Evolutionary conservation across 345 rosid species (phyloP), one percentile per base, ranked within the genome.

Genomic region (Turnera subulata): DNA sequence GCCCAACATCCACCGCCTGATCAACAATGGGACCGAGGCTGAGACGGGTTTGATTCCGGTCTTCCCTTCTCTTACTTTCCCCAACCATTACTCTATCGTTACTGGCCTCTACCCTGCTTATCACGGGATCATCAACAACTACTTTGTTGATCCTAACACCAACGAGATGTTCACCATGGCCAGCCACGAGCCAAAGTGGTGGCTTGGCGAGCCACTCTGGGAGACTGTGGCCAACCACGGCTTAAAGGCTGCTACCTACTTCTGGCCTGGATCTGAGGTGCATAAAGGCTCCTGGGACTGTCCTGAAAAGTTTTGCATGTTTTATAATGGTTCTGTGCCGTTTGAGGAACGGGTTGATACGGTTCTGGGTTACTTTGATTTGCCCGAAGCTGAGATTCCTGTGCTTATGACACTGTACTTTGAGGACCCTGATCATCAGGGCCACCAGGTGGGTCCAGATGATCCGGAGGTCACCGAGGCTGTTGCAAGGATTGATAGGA

Each of bases 241-340:
- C 0, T 63, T 83, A 7, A 81, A 70, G 49, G 98, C 98, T 17
- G 86, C 98, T 26, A 84, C 96, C 47, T 89, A 73, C 69, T 89
- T 92, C 56, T 92, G 98, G 98, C 96, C 98, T 53, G 98, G 96
- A 23, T 83, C 95, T 61, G 98, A 92, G 83, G 98, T 89, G 51
- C 85, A 81, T 42, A 89, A 89, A 50, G 98, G 98, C 16, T 78
- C 86, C 44, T 92, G 98, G 98, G 44, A 70, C 50, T 92, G 98
- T 61, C 96, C 96, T 51, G 38, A 62, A 47, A 63, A 57, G 1
- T 73, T 67, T 1, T 92, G 98, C 59, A 74, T 68, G 78, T 6
- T 14, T 46, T 92, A 92, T 64, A 82, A 92, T 65, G 79, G 73
- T 2, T 84, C 93, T 2, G 92, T 89, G 50, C 84, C 92, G 12